Evolutionary conservation across 495 filamentous ascomycete species (phyloP), one percentile per base, ranked within the genome.

Genomic region (Penicillium lividum): DNA sequence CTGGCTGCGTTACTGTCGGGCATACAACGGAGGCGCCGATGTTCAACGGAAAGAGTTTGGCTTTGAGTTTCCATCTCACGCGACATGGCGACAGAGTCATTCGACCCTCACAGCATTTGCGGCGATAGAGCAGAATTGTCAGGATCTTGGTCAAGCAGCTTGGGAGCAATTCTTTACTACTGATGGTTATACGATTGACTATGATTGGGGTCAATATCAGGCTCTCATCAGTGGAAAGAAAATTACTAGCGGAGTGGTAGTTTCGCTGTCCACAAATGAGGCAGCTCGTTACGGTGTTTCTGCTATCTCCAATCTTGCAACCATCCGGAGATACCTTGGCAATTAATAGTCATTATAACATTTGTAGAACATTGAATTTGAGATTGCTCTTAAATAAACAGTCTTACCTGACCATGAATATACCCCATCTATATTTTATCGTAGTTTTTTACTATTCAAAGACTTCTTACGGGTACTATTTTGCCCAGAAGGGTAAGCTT

Each of bases 261-360:
- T 47, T 2, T 68, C 60, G 66, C 30, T 64, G 7, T 64, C 47
- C 0, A 68, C 66, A 0, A 68, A 68, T 40, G 62, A 65, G 47
- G 58, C 58, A 29, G 62, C 62, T 28, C 57, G 62, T 1, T 68
- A 68, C 53, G 63, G 66, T 0, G 51, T 68, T 3, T 65, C 66
- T 25, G 66, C 63, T 3, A 63, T 68, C 11, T 61, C 53, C 0
- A 68, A 68, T 28, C 56, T 68, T 10, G 66, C 63, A 25, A 65
- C 11, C n/a, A 61, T 65, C 16, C 29, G 62, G 6, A 49, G 44
- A 18, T 56, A 48, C 40, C 30, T 65, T 4, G 22, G 2, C 1
- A 22, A 22, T 22, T 22, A 22, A 22, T 2, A 22, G 22, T 22
- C 22, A 22, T 22, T 22, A 1, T 22, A 22, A 22, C 22, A 22